phyloP scores from a whole-genome alignment of 2,329 filamentous ascomycete genomes.

The Talaromyces sp. region DNA sequence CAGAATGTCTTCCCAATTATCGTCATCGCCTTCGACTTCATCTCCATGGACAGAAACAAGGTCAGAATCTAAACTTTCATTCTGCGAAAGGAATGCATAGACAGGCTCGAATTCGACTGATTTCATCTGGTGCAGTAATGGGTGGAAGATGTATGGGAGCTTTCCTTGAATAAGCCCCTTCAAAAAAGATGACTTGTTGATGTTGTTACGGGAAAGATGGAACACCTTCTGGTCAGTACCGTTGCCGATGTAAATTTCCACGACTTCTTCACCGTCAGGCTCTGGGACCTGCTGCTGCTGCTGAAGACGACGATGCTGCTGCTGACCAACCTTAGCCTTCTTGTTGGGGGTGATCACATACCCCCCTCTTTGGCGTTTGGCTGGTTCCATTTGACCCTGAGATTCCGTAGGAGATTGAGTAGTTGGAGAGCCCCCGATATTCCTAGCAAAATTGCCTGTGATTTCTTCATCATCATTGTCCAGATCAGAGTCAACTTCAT shows the following conservation, averaged over 20 bases:
- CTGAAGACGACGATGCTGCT: not conserved
- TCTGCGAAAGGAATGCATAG: not conserved
- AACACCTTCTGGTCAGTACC: conserved; percentile 1
- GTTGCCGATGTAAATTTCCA: conserved; percentile 9
- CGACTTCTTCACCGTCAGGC: not conserved
- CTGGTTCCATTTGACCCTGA: not conserved
- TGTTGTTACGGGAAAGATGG: not conserved
- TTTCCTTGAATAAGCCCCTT: not conserved
- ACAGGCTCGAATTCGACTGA: not conserved
- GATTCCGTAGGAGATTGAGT: not conserved
- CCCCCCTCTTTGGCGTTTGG: not conserved
- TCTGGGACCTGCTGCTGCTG: not conserved
- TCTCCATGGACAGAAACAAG: not conserved
- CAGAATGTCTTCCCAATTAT: not conserved
- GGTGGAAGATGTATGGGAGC: conserved; percentile 6
- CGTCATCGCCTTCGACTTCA: not conserved
- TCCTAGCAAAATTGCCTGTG: not conserved
- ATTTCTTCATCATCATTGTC: not conserved
- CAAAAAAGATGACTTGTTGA: conserved; percentile 11
- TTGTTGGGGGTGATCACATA: not conserved
- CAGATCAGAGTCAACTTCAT: not conserved
- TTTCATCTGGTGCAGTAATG: not conserved
- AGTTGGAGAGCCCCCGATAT: not conserved
- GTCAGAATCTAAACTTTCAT: not conserved
- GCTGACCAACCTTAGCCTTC: not conserved